These are phyloP conservation scores for Fusarium buxicola DNA, from an alignment of 2,329 filamentous ascomycete species.

Conservation along the genomic window DNA sequence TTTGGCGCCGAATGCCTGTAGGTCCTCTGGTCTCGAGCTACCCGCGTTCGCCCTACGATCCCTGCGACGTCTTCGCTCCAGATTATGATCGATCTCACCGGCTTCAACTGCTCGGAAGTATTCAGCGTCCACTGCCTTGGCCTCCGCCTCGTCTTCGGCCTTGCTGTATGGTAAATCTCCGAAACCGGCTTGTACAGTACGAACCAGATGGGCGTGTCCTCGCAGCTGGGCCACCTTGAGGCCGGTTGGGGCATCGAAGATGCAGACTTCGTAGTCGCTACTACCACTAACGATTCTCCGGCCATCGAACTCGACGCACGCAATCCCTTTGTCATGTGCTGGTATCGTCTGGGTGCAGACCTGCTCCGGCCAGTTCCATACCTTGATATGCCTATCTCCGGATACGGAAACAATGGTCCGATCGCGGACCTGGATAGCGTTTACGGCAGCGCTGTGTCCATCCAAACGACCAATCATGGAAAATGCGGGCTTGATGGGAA, in stretches of 20 bases:
- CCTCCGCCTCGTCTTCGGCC: slow-evolving; percentile 78
- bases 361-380: slow-evolving; percentile 91
- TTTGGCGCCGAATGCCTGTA: slow-evolving; percentile 84
- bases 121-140: slow-evolving; percentile 76
- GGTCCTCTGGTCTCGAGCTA: slow-evolving; percentile 78
- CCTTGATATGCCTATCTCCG: slow-evolving; percentile 91
- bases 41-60: slow-evolving; percentile 72
- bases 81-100: slow-evolving; percentile 58
- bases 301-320: slow-evolving; percentile 96
- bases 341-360: slow-evolving; percentile 80
- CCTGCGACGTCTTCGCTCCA: slow-evolving; percentile 49
- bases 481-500: slow-evolving; percentile 72
- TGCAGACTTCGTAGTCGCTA: slow-evolving; percentile 94
- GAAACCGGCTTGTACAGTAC: slow-evolving; percentile 95
- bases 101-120: slow-evolving; percentile 73
- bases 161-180: slow-evolving; percentile 86
- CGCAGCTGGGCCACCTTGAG: slow-evolving; percentile 90
- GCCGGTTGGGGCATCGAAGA: slow-evolving; percentile 88
- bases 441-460: slow-evolving; percentile 92
- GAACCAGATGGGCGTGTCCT: slow-evolving; percentile 85
- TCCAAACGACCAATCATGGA: slow-evolving; percentile 82
- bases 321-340: slow-evolving; percentile 94
- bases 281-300: slow-evolving; percentile 94
- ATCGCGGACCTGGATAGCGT: slow-evolving; percentile 90
- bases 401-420: slow-evolving; percentile 94